Conservation (phyloP, 179 eudicot genomes). For the Silene noctiflora region DNA sequence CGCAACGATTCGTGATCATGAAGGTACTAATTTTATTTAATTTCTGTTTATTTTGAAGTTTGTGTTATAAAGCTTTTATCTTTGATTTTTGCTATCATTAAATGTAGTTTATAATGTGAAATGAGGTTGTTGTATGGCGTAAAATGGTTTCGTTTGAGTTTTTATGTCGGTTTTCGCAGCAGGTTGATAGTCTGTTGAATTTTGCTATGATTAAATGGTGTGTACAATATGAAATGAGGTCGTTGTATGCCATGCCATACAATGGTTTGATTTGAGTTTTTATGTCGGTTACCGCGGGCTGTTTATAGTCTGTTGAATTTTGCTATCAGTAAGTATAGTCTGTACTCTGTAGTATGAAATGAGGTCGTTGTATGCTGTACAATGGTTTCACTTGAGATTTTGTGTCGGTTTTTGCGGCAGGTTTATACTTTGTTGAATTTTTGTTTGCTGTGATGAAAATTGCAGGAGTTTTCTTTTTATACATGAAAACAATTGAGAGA, state of each 20-base stretch:
- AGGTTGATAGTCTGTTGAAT: no score
- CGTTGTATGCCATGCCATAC: neutral
- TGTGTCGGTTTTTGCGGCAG: neutral
- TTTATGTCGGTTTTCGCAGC: neutral
- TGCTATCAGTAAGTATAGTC: neutral
- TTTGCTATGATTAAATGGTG: no score
- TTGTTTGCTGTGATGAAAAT: conserved; percentile 15
- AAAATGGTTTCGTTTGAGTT: neutral
- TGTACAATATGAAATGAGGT: neutral
- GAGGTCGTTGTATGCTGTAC: neutral
- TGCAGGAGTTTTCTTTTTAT: conserved; percentile 84
- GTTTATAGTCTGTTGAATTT: no score
- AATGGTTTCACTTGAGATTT: neutral
- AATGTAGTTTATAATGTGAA: neutral
- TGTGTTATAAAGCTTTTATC: neutral
- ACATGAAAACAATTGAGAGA: conserved; percentile 95
- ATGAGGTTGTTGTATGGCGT: neutral
- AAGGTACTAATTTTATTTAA: conserved; percentile 39
- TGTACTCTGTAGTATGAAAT: neutral
- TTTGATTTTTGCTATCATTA: neutral
- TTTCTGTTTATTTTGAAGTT: neutral
- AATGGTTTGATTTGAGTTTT: neutral
- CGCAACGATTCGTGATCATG: conserved; percentile 81
- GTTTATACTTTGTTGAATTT: neutral
- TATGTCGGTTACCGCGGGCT: neutral